A percentile compares a stretch with the other conserved stretches of the same genome.
Conservation (phyloP, 225 moss, liverwort and hornwort species). For the Climacium dendroides region DNA sequence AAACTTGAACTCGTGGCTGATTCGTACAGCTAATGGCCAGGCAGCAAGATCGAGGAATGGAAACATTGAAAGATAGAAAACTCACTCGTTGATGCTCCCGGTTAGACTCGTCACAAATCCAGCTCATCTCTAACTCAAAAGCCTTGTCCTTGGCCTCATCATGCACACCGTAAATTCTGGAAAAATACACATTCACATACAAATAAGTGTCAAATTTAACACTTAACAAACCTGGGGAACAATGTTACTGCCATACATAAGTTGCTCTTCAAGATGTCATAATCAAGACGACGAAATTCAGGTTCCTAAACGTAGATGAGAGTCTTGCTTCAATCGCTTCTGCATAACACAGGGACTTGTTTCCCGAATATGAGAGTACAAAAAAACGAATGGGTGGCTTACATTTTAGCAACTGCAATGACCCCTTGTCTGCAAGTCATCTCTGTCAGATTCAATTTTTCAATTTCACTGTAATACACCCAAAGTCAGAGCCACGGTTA, state of each 20-base stretch:
- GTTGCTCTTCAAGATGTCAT: background rate
- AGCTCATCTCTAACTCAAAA: constrained; percentile 88
- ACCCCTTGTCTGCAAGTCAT: constrained; percentile 88
- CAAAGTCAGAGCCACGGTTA: background rate
- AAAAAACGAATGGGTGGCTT: background rate
- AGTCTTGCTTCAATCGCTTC: background rate
- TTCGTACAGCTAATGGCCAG: background rate
- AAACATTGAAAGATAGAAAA: background rate
- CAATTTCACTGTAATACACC: constrained; percentile 47
- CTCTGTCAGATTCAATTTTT: constrained; percentile 63
- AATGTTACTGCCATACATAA: background rate
- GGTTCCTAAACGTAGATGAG: background rate
- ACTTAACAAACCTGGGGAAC: background rate
- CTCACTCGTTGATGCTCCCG: constrained; percentile 65
- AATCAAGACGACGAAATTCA: background rate
- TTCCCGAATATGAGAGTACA: constrained; percentile 8
- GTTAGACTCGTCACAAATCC: constrained; percentile 80
- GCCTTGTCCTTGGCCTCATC: constrained; percentile 96
- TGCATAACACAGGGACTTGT: constrained; percentile 17
- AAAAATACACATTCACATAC: background rate
- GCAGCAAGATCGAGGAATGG: background rate
- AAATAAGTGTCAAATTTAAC: background rate
- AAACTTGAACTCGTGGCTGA: background rate
- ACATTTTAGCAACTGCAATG: constrained; percentile 81
- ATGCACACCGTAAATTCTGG: constrained; percentile 57